phyloP scores from a whole-genome alignment of 345 rosid genomes.

The Populus ilicifolia region DNA sequence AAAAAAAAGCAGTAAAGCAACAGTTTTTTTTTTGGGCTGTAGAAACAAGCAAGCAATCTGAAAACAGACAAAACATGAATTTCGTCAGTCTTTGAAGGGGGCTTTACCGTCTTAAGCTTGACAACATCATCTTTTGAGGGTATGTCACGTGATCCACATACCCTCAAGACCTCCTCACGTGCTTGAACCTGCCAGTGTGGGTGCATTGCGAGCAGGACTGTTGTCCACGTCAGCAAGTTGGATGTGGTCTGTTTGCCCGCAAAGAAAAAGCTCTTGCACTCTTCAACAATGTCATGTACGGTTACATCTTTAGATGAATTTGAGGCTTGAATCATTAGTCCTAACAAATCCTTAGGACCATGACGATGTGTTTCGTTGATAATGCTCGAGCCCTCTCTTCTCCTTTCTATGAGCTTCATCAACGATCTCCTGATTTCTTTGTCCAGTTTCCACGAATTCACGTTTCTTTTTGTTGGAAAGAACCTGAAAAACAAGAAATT shows the following conservation, averaged over 20 bases:
- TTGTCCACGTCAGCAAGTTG: slow-evolving; percentile 58
- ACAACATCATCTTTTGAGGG: slow-evolving; percentile 40
- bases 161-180: slow-evolving; percentile 56
- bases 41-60: background rate
- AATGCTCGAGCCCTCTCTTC: slow-evolving; percentile 3
- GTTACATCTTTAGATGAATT: slow-evolving; percentile 38
- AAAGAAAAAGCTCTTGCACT: slow-evolving; percentile 62
- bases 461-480: slow-evolving; percentile 24
- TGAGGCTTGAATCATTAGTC: slow-evolving; percentile 31
- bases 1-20: background rate
- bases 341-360: slow-evolving; percentile 22
- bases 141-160: slow-evolving; percentile 49
- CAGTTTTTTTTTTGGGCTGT: background rate
- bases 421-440: slow-evolving; percentile 20
- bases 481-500: slow-evolving; percentile 3
- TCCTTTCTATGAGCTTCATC: slow-evolving; percentile 16
- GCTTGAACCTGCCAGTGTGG: slow-evolving; percentile 62
- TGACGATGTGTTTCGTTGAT: background rate
- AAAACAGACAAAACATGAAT: background rate
- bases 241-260: slow-evolving; percentile 78
- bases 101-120: slow-evolving; percentile 32
- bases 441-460: slow-evolving; percentile 29
- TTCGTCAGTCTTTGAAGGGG: background rate
- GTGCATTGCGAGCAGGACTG: slow-evolving; percentile 50
- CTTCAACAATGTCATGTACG: slow-evolving; percentile 43